Evolutionary conservation across 1,139 yeast species (phyloP).

Genomic region (Yueomyces sp.): DNA sequence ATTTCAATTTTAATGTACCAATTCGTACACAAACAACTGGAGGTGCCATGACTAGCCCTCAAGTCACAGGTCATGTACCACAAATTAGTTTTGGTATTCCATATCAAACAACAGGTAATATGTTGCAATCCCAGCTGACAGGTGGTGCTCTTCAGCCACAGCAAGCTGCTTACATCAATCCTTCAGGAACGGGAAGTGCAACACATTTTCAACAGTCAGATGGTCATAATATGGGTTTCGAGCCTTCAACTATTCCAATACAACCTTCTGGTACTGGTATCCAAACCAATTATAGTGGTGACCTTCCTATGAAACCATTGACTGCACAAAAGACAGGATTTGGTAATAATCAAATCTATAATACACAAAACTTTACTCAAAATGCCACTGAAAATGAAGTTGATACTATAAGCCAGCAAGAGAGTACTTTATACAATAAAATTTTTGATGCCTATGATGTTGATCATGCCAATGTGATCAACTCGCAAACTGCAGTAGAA

Average conservation of each 20-base stretch:
- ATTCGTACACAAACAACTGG: constrained; percentile 22
- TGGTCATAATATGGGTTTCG: constrained; percentile 18
- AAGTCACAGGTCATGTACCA: constrained; percentile 24
- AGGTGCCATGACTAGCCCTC: constrained; percentile 20
- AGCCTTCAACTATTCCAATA: constrained; percentile 13
- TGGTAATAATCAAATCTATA: constrained; percentile 27
- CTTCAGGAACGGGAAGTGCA: constrained; percentile 1
- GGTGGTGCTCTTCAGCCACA: constrained; percentile 22
- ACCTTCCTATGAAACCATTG: constrained; percentile 22
- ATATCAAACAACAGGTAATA: constrained; percentile 30
- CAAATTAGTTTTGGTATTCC: constrained; percentile 18
- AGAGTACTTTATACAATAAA: constrained; percentile 74
- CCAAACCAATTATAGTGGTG: constrained; percentile 8
- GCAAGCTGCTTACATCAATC: constrained; percentile 6
- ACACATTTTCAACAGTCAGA: constrained; percentile 15
- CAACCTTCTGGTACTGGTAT: neutral
- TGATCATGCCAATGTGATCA: constrained; percentile 51
- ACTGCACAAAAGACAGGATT: constrained; percentile 44
- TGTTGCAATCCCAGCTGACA: constrained; percentile 23
- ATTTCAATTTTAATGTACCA: neutral
- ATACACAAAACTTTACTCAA: constrained; percentile 16
- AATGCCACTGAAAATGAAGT: constrained; percentile 3
- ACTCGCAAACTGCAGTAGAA: constrained; percentile 73
- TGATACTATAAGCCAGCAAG: constrained; percentile 56
- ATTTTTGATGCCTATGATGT: constrained; percentile 84